Base-by-base conservation (phyloP, 805 yeast species). In the Lipomyces anomalus region DNA sequence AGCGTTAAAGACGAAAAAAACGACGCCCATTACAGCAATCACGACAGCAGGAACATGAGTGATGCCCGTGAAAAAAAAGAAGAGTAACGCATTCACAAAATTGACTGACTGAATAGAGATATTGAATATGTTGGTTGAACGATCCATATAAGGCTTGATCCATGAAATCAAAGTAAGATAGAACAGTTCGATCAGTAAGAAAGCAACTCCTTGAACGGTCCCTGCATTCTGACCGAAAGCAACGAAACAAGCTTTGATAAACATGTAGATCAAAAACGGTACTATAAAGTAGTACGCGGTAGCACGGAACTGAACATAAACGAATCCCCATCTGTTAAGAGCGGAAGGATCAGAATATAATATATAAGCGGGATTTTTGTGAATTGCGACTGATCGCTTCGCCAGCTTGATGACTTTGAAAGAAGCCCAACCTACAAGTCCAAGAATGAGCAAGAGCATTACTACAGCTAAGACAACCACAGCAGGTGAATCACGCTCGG, bases 61-160 rank as follows among this genome's bases (percentile, higher is more conserved):
- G 23, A 50, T 53, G 18, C 83, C 79, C 17, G 95, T 84, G 70
- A 87, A 92, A 68, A 92, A 89, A 68, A 88, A 67, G 66, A 86
- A 92, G 69, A 92, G 82, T 35, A 90, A 66, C 1, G 96, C 76
- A 65, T 92, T 92, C 60, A 90, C 67, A 46, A 87, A 75, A 61
- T 80, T 84, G 56, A 92, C 80, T 38, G 84, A 75, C 32, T 86
- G 80, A 57, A 90, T 85, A 39, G 84, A 74, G 57, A 92, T 90
- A 67, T 89, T 90, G 76, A 88, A 85, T n/a, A 79, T 81, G 59
- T 92, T 92, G 28, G 97, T 89, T 68, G 95, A 76, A 66, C 83
- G 87, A 68, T 92, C 97, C 89, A 92, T 80, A 65, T 77, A 92
- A 7, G 98, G 98, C 65, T 92, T 77, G 46, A 75, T 68, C 74